Evolutionary conservation across 129 eudicot species (phyloP).

Genomic region (Helianthus tuberosus): DNA sequence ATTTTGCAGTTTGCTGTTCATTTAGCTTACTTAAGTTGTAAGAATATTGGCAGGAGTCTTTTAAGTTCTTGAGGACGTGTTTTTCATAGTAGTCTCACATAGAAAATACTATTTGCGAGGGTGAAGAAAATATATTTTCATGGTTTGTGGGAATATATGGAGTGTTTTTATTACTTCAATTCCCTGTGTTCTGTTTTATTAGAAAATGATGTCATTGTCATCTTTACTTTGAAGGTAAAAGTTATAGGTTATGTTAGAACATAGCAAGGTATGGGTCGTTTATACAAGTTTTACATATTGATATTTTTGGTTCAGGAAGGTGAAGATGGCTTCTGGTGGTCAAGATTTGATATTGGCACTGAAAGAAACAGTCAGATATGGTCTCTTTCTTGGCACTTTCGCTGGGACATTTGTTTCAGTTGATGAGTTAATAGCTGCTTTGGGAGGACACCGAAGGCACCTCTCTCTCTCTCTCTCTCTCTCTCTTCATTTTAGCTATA

Average conservation of each 20-base stretch:
- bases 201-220: slow-evolving; percentile 21
- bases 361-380: slow-evolving; percentile 90
- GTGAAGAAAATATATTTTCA: not conserved
- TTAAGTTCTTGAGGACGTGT: not conserved
- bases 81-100: not conserved
- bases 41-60: slow-evolving; percentile 9
- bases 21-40: not conserved
- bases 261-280: slow-evolving; percentile 8
- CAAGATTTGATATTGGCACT: slow-evolving; percentile 75
- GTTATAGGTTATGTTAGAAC: not conserved
- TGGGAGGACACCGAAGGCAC: slow-evolving; percentile 88
- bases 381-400: slow-evolving; percentile 91
- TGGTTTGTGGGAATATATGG: slow-evolving; percentile 16
- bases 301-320: slow-evolving; percentile 57
- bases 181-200: slow-evolving; percentile 8
- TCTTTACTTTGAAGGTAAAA: not conserved
- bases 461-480: slow-evolving; percentile 13
- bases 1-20: not conserved
- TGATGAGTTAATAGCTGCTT: slow-evolving; percentile 81
- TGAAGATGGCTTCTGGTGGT: slow-evolving; percentile 64
- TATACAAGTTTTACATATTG: slow-evolving; percentile 6
- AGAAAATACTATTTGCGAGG: not conserved
- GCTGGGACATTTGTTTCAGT: slow-evolving; percentile 97
- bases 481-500: slow-evolving; percentile 5
- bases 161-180: slow-evolving; percentile 2